Evolutionary conservation across 306 rosid genomes (phyloP).

Genomic region (Lupinus albus): DNA sequence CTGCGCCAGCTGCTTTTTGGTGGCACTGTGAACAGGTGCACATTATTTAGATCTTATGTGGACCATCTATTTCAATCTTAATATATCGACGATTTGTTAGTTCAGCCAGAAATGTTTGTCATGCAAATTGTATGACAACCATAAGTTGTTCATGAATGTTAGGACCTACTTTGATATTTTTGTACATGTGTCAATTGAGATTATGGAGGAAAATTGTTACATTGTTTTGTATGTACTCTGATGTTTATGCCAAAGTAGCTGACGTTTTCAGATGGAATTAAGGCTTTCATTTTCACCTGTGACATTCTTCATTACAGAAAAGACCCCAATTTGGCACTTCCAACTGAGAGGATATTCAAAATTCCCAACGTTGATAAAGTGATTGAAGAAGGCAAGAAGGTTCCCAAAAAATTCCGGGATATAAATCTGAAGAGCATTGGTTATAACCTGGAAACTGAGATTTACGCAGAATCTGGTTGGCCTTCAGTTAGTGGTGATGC

Average conservation of each 20-base stretch:
- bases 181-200: not conserved
- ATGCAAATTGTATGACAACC: slow-evolving; percentile 9
- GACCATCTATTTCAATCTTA: slow-evolving; percentile 27
- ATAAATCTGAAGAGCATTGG: slow-evolving; percentile 61
- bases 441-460: slow-evolving; percentile 53
- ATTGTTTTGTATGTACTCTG: not conserved
- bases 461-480: slow-evolving; percentile 88
- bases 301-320: slow-evolving; percentile 59
- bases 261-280: not conserved
- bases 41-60: slow-evolving; percentile 29
- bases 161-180: slow-evolving; percentile 20
- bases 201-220: not conserved
- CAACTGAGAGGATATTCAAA: slow-evolving; percentile 64
- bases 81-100: slow-evolving; percentile 27
- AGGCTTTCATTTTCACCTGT: slow-evolving; percentile 7
- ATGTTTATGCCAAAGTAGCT: slow-evolving; percentile 15
- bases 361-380: slow-evolving; percentile 73
- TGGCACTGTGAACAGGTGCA: slow-evolving; percentile 77
- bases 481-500: slow-evolving; percentile 83
- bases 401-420: slow-evolving; percentile 62
- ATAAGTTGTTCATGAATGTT: slow-evolving; percentile 8
- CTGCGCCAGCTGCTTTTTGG: slow-evolving; percentile 87
- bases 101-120: slow-evolving; percentile 8
- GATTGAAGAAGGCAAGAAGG: slow-evolving; percentile 77
- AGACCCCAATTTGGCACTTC: slow-evolving; percentile 57